Evolutionary conservation across 257 asterid genomes (phyloP), one percentile per base, ranked within the genome.

Genomic region (Scutellaria galericulata): DNA sequence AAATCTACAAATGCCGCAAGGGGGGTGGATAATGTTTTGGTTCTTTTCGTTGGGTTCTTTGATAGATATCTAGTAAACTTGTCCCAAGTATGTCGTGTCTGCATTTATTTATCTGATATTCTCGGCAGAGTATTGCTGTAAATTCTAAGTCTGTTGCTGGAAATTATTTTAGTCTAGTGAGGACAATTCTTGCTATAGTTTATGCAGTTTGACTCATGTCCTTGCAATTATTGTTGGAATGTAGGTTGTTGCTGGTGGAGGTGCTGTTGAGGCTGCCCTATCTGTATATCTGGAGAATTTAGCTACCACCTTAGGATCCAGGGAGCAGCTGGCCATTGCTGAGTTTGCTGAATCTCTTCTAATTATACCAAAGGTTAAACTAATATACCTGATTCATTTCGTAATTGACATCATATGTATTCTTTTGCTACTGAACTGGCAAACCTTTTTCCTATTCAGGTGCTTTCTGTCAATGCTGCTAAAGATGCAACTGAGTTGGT

Each of bases 261-360:
- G 98, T 77, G 98, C 98, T 9, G 97, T 85, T 78, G 98, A 94
- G 83, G 96, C 97, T 65, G 96, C 97, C 75, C 80, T 91, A 46
- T 94, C 93, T 50, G 97, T 91, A 18, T 91, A 94, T 79, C 88
- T 93, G 82, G 96, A 90, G 86, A 88, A 88, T 69, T 78, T 90
- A 71, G 98, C 97, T 39, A 91, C 98, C 62, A 94, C 99, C 39
- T 83, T 94, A 75, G 99, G 99, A 69, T 89, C 99, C 67, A 84
- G 99, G 79, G 98, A 94, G 87, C 99, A 91, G 78, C 87, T 94
- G 64, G 99, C 99, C 42, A 94, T 94, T 77, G 99, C 99, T 55
- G 98, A 91, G 67, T 94, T 91, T 76, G 98, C 99, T 68, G 98
- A 94, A 76, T 91, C 99, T 20, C 81, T 94, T 27, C 66, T 91